phyloP scores from a whole-genome alignment of 441 rosid genomes.

The Pelargonium australe region DNA sequence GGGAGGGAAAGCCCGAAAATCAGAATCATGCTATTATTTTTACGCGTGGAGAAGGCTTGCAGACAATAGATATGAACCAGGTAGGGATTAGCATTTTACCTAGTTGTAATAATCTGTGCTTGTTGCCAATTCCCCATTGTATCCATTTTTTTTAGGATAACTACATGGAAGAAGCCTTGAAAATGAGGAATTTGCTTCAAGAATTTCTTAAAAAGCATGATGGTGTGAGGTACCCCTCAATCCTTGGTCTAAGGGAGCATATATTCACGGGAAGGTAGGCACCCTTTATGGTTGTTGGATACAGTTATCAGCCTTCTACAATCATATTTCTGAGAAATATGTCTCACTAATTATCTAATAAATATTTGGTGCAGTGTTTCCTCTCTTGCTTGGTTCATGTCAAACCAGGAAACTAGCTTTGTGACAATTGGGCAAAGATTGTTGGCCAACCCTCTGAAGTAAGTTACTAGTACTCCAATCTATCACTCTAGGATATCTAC shows the following conservation, averaged over 20 bases:
- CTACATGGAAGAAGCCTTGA: slow-evolving; percentile 98
- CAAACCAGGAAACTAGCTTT: slow-evolving; percentile 99
- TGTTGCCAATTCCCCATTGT: slow-evolving; percentile 9
- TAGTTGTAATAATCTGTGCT: slow-evolving; percentile 5
- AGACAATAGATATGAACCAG: slow-evolving; percentile 99
- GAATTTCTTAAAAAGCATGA: slow-evolving; percentile 94
- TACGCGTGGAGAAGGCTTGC: slow-evolving; percentile 99
- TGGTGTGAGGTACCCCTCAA: slow-evolving; percentile 87
- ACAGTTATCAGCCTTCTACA: slow-evolving; percentile 2
- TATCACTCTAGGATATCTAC: too few relatives aligned
- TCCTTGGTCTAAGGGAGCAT: slow-evolving; percentile 98
- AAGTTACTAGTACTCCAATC: slow-evolving; percentile 23
- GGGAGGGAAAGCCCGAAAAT: slow-evolving; percentile 99
- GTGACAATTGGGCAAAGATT: slow-evolving; percentile 98
- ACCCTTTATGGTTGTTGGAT: slow-evolving; percentile 11
- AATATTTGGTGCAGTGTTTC: slow-evolving; percentile 70
- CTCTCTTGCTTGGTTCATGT: slow-evolving; percentile 99
- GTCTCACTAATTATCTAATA: slow-evolving; percentile 17
- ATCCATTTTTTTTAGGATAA: slow-evolving; percentile 56
- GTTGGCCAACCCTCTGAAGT: slow-evolving; percentile 95
- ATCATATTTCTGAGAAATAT: slow-evolving; percentile 2
- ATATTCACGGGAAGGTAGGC: slow-evolving; percentile 97
- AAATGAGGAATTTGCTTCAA: slow-evolving; percentile 94
- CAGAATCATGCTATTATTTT: slow-evolving; percentile 99
- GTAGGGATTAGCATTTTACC: slow-evolving; percentile 22